phyloP scores from a whole-genome alignment of 768 basidiomycete species.

The Suillus tomentosus region DNA sequence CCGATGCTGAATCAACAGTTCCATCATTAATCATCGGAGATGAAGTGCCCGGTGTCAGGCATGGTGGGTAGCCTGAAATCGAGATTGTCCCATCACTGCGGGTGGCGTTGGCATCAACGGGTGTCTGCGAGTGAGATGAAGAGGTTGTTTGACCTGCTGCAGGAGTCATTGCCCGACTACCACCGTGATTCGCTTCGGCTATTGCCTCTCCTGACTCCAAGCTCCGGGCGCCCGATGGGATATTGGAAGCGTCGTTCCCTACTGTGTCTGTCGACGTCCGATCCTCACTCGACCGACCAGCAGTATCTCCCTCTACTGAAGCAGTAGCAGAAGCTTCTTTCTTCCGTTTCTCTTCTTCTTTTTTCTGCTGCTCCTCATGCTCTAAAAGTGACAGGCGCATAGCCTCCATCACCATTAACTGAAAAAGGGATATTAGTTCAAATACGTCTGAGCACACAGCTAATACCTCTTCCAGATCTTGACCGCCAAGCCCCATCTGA shows the following conservation, averaged over 20 bases:
- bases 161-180: slow-evolving; percentile 33
- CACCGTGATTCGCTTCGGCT: slow-evolving; percentile 15
- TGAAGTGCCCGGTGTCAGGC: slow-evolving; percentile 18
- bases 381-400: slow-evolving; percentile 95
- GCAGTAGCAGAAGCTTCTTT: slow-evolving; percentile 38
- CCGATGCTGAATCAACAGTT: slow-evolving; percentile 11
- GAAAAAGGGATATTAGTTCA: slow-evolving; percentile 18
- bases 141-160: slow-evolving; percentile 38
- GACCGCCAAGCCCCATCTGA: slow-evolving; percentile 72
- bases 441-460: slow-evolving; percentile 14
- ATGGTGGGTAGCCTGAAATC: slow-evolving; percentile 16
- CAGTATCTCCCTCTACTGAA: slow-evolving; percentile 25
- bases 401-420: slow-evolving; percentile 99
- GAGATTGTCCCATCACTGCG: slow-evolving; percentile 30
- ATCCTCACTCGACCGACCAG: slow-evolving; percentile 12
- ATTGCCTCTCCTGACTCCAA: slow-evolving; percentile 16
- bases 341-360: slow-evolving; percentile 70
- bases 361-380: slow-evolving; percentile 90
- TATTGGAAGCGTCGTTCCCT: slow-evolving; percentile 10
- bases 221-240: slow-evolving; percentile 12
- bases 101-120: slow-evolving; percentile 30
- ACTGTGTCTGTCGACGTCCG: slow-evolving; percentile 11
- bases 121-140: slow-evolving; percentile 29
- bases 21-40: slow-evolving; percentile 14
- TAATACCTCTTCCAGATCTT: slow-evolving; percentile 89